Evolutionary conservation across 2,329 filamentous ascomycete species (phyloP), one percentile per base, ranked within the genome.

Genomic region (Cercospora canescens): DNA sequence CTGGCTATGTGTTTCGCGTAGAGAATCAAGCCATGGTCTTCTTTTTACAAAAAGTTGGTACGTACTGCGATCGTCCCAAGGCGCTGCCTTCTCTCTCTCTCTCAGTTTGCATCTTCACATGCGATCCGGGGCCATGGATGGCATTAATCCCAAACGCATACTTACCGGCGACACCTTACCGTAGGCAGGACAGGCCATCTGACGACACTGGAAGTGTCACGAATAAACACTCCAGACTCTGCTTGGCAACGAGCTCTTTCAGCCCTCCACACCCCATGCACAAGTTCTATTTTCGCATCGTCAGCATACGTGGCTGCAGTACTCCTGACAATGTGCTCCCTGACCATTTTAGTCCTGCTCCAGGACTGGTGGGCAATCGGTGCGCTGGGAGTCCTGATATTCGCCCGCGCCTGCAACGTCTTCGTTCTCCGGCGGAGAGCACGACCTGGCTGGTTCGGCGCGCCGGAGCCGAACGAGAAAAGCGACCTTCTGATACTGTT

Each of bases 351-450:
- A 2, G 48, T 64, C 3, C 30, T 63, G 5, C 37, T 69, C 9
- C 28, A 62, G 26, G 69, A 75, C 61, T 68, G 60, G 81, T 87
- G 83, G 82, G 82, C 83, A 1, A 73, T 88, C 2, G 76, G 73
- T 2, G 79, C 81, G 9, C 73, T 88, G 9, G 48, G 81, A 0
- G 79, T 81, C 0, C 81, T 89, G 24, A 84, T 88, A 72, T 54
- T 82, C 12, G 83, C 85, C 2, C 85, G 88, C 14, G 65, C 86
- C 8, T 75, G 87, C 63, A 88, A 88, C 71, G 83, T 87, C 64
- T 80, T 81, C 76, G 80, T 86, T 35, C 84, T 89, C 73, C 86
- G 86, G 65, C 78, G 82, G 56, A 84, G 87, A 39, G 77, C 80
- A 5, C 54, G 34, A 2, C 34, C 70, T 2, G 71, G 73, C 24